A percentile compares a stretch with the other conserved stretches of the same genome.
phyloP scores from a whole-genome alignment of 2,329 filamentous ascomycete species.

The Chaetomium sp. region DNA sequence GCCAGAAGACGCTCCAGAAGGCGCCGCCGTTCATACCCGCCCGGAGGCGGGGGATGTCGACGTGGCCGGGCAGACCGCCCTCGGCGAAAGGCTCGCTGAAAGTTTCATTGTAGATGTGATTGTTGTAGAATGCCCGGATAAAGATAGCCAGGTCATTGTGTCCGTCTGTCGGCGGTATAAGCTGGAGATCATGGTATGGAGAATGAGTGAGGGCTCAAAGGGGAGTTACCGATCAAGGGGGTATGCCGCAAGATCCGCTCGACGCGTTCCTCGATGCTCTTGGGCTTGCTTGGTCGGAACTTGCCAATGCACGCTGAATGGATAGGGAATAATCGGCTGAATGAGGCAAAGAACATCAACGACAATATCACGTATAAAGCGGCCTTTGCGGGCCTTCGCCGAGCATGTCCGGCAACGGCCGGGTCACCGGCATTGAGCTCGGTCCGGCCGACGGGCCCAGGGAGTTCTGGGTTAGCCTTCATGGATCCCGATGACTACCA shows the following conservation, averaged over 20 bases:
- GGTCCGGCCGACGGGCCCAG: conserved; percentile 2
- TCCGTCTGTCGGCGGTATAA: conserved; percentile 62
- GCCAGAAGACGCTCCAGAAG: conserved; percentile 90
- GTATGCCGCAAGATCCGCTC: conserved; percentile 49
- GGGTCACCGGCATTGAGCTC: background rate
- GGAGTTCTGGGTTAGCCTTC: conserved; percentile 12
- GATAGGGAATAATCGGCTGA: conserved; percentile 35
- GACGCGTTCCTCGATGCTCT: conserved; percentile 50
- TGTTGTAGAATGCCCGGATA: conserved; percentile 67
- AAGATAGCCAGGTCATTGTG: conserved; percentile 85
- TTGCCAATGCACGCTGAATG: conserved; percentile 21
- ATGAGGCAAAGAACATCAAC: conserved; percentile 35
- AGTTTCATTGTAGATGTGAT: conserved; percentile 73
- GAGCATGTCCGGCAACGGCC: background rate
- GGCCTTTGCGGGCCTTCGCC: background rate
- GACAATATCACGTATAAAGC: conserved; percentile 18
- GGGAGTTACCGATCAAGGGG: conserved; percentile 52
- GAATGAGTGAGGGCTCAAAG: background rate
- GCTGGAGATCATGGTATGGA: background rate
- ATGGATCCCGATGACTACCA: conserved; percentile 5
- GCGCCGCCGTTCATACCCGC: conserved; percentile 75
- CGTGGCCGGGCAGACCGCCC: conserved; percentile 68
- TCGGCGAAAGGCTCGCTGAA: conserved; percentile 76
- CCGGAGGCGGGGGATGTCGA: conserved; percentile 76
- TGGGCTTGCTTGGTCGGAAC: conserved; percentile 9